Evolutionary conservation across 306 rosid genomes (phyloP).

Genomic region (Corylus americana): DNA sequence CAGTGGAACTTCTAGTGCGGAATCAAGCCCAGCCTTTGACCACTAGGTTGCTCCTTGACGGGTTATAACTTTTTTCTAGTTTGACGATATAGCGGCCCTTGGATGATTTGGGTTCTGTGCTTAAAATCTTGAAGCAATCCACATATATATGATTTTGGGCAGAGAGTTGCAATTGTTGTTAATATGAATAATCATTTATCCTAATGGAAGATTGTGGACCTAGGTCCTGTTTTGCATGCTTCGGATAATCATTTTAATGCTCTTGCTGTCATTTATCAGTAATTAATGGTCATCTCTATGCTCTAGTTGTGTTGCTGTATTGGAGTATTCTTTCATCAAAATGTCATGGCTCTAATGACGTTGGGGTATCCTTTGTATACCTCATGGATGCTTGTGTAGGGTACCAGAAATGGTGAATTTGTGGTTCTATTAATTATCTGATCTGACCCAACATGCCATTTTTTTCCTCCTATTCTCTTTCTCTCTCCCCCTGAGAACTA

Average conservation of each 20-base stretch:
- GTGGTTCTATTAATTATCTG: neutral
- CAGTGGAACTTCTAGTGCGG: too few relatives aligned
- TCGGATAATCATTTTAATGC: neutral
- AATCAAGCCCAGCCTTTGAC: too few relatives aligned
- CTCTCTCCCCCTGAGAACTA: too few relatives aligned
- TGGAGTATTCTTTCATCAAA: neutral
- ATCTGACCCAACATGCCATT: neutral
- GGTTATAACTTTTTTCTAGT: neutral
- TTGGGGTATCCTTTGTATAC: neutral
- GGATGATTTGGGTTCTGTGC: neutral
- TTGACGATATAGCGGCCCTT: neutral
- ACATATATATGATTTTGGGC: neutral
- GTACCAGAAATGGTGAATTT: neutral
- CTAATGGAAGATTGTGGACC: neutral
- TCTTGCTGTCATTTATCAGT: neutral
- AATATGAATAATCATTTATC: neutral
- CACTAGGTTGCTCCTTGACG: too few relatives aligned
- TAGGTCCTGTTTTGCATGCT: neutral
- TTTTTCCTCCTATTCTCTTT: too few relatives aligned
- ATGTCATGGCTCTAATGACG: neutral
- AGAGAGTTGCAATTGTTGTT: neutral
- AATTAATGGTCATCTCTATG: neutral
- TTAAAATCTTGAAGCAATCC: neutral
- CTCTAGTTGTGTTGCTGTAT: neutral
- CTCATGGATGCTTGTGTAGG: neutral